phyloP scores from a whole-genome alignment of 2,329 filamentous ascomycete species.

The Botryotinia narcissicola region DNA sequence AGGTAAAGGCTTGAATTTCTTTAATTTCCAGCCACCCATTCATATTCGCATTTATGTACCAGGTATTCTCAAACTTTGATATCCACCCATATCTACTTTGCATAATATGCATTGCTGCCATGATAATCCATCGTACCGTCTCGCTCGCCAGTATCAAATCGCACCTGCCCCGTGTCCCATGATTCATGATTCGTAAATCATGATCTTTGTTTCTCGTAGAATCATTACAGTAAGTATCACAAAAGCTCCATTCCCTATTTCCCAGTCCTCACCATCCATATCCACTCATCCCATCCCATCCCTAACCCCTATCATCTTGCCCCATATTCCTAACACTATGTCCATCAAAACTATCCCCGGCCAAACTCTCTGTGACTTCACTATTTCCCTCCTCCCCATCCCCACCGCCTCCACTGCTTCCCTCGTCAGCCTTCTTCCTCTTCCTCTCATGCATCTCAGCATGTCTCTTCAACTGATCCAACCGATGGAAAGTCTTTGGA shows the following conservation, averaged over 20 bases:
- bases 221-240: background rate
- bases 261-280: background rate
- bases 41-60: background rate
- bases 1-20: background rate
- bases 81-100: background rate
- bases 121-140: background rate
- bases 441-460: slow-evolving; percentile 37
- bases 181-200: background rate
- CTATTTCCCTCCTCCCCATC: slow-evolving; percentile 3
- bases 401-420: background rate
- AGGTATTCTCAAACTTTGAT: background rate
- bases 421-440: background rate
- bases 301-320: background rate
- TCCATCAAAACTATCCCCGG: background rate
- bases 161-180: background rate
- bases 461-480: slow-evolving; percentile 61
- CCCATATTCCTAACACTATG: background rate
- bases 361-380: slow-evolving; percentile 2
- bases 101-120: background rate
- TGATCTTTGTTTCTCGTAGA: background rate
- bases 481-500: slow-evolving; percentile 55
- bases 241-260: background rate
- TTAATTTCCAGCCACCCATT: background rate
- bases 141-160: background rate
- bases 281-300: background rate